Evolutionary conservation across 257 asterid genomes (phyloP).

Genomic region (Capsicum rhomboideum): DNA sequence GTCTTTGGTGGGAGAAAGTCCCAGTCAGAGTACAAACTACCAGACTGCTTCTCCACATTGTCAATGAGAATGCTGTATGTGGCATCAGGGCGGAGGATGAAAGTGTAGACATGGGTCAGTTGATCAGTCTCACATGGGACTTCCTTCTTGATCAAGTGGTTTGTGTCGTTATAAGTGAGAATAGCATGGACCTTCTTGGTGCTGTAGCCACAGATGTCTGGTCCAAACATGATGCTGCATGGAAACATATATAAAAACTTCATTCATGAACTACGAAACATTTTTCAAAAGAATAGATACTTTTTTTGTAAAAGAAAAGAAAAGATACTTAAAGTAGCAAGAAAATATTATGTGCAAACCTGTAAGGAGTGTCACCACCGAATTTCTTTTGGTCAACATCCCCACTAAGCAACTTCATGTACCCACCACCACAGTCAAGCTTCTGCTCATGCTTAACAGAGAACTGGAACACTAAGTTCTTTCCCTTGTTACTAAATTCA

Average conservation of each 20-base stretch:
- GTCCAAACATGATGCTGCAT: constrained; percentile 98
- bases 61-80: constrained; percentile 88
- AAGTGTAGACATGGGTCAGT: constrained; percentile 85
- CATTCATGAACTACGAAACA: constrained; percentile 10
- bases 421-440: constrained; percentile 99
- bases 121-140: constrained; percentile 99
- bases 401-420: constrained; percentile 91
- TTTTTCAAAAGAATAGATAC: neutral
- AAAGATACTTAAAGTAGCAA: neutral
- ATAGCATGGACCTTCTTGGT: constrained; percentile 91
- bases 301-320: neutral
- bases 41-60: constrained; percentile 85
- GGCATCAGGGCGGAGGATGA: constrained; percentile 91
- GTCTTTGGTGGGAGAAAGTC: constrained; percentile 79
- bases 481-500: constrained; percentile 90
- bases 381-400: constrained; percentile 84
- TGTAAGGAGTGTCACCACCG: constrained; percentile 96
- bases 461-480: constrained; percentile 81
- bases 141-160: constrained; percentile 82
- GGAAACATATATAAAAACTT: neutral
- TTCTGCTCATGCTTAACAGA: constrained; percentile 98
- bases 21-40: constrained; percentile 94
- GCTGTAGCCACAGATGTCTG: constrained; percentile 84
- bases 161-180: constrained; percentile 53
- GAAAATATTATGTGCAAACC: constrained; percentile 23